Percentiles rank a stretch among this genome's conserved stretches.
These are phyloP conservation scores for Metschnikowia proteae DNA, from an alignment of 805 yeast genomes.

Conservation along the genomic window DNA sequence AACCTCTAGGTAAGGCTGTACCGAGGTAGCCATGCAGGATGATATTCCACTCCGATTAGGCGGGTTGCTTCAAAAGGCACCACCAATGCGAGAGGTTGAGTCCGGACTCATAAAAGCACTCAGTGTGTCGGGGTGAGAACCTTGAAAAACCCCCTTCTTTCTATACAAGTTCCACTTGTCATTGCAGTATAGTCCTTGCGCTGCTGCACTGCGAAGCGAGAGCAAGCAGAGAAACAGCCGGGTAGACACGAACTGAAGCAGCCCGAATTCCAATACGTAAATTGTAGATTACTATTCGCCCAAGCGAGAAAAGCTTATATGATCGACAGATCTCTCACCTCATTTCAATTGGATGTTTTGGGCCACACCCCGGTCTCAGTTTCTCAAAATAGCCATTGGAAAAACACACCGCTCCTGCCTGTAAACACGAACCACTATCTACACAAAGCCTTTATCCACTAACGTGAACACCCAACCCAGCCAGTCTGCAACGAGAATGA, in stretches of 20 bases:
- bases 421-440: constrained; percentile 1
- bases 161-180: too few relatives aligned
- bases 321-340: too few relatives aligned
- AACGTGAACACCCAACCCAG: neutral
- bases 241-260: too few relatives aligned
- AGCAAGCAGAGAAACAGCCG: neutral
- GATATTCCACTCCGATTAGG: neutral
- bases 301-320: too few relatives aligned
- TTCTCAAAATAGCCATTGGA: neutral
- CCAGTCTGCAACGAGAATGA: neutral
- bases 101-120: too few relatives aligned
- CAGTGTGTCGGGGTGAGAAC: too few relatives aligned
- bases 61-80: neutral
- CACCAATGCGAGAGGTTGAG: too few relatives aligned
- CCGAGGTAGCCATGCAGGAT: neutral
- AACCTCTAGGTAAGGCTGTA: neutral
- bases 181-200: neutral
- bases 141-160: too few relatives aligned
- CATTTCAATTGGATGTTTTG: neutral
- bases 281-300: too few relatives aligned
- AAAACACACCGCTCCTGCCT: constrained; percentile 4
- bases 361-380: neutral
- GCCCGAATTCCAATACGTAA: too few relatives aligned
- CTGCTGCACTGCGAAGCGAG: neutral
- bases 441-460: constrained; percentile 3